Base-by-base conservation (phyloP, 257 asterid genomes). In the Solanum medicagineum region DNA sequence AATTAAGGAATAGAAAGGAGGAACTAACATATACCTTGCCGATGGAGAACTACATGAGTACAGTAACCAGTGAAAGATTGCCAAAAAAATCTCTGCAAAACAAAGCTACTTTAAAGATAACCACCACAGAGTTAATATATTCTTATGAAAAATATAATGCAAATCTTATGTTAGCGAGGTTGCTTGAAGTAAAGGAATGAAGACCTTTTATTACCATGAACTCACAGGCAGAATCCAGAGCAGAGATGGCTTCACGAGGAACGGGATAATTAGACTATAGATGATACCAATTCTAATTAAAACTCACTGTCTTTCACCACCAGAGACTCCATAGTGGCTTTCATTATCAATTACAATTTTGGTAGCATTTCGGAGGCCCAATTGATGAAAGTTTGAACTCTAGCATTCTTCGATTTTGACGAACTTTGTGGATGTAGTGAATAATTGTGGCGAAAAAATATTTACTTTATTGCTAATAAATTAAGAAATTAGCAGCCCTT, bases 41-140 rank as follows among this genome's bases (percentile, higher is more conserved):
- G 99, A 59, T 98, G 98, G 22, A 98, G 98, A 42, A 42, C 98
- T 98, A 96, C 8, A 97, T 93, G 49, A 45, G 49, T 45, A 45
- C 11, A 45, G 11, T 45, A 45, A 45, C 10, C 49, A 45, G 49
- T 45, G 8, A 45, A 45, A 45, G 9, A 45, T 45, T 45, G 8
- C 49, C 49, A 32, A 45, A 45, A 45, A 8, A 45, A 45, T 45
- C 49, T 45, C 49, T 1, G 10, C 49, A 45, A 7, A 45, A 7
- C 49, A 45, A 45, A 45, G 49, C 49, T 9, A 45, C 49, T 45
- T 45, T 7, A 45, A 8, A 45, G 2, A 45, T 45, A 9, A 45
- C 49, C 1, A 7, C 49, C 49, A 45, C 49, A 7, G 49, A 45
- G 49, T 32, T 32, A 32, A 29, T 2, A 45, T 45, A 45, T 7